These are phyloP conservation scores for Kingdonia uniflora DNA, from an alignment of 164 flowering plant species.

Conservation along the genomic window DNA sequence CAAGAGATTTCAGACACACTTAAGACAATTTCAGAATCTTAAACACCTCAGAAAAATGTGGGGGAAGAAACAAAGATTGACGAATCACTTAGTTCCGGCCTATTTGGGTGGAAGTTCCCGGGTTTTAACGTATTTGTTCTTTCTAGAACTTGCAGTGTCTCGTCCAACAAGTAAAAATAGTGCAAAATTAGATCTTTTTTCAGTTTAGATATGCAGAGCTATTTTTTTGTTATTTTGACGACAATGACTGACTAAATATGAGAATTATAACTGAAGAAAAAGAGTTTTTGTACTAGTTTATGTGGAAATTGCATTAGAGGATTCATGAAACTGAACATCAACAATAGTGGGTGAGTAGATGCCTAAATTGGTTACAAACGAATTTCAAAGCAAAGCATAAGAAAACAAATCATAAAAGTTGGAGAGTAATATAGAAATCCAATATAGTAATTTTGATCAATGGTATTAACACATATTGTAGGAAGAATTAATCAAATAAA, in stretches of 20 bases:
- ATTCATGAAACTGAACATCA: too few species aligned
- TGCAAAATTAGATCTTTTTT: background rate
- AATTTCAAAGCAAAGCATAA: too few species aligned
- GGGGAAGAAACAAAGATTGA: constrained; percentile 20
- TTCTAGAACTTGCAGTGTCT: constrained; percentile 29
- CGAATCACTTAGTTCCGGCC: constrained; percentile 22
- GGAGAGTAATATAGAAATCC: too few species aligned
- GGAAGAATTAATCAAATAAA: too few species aligned
- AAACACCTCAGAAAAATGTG: constrained; percentile 9
- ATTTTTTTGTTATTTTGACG: background rate
- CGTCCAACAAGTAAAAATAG: constrained; percentile 16
- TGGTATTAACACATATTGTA: too few species aligned
- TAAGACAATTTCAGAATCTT: constrained; percentile 14
- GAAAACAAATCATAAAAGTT: too few species aligned
- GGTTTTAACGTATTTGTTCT: constrained; percentile 22
- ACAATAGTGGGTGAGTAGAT: too few species aligned
- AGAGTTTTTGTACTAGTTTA: too few species aligned
- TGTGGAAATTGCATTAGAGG: too few species aligned
- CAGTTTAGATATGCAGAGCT: background rate
- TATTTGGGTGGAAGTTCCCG: constrained; percentile 28
- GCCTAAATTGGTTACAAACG: too few species aligned
- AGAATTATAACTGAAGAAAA: constrained; percentile 1
- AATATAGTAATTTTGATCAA: too few species aligned
- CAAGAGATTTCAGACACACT: constrained; percentile 18
- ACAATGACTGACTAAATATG: constrained; percentile 9